Evolutionary conservation across 148 eudicot species (phyloP).

Genomic region (Vaccinium corymbosum): DNA sequence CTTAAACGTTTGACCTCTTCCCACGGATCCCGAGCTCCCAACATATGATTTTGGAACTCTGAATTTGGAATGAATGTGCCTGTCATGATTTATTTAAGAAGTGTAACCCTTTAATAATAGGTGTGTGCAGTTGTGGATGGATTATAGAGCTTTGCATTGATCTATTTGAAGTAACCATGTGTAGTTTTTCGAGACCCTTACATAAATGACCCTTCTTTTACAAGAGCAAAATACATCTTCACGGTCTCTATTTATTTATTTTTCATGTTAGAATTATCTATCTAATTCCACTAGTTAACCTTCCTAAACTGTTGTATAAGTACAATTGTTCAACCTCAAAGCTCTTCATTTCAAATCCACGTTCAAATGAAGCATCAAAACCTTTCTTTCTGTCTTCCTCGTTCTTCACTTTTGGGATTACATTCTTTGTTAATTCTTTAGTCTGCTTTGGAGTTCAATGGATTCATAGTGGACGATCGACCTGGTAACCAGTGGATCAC

Average conservation of each 20-base stretch:
- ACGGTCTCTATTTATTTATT: not conserved
- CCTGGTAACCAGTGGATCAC: constrained; percentile 63
- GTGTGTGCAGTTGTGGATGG: not conserved
- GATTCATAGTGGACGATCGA: constrained; percentile 51
- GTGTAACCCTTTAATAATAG: not conserved
- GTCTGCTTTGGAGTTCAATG: constrained; percentile 46
- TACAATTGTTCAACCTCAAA: not conserved
- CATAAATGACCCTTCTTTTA: not conserved
- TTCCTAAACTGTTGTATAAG: not conserved
- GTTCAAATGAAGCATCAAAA: not conserved
- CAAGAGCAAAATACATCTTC: not conserved
- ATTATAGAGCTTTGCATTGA: not conserved
- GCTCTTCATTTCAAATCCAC: not conserved
- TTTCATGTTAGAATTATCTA: not conserved
- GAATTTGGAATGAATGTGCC: not conserved
- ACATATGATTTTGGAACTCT: not conserved
- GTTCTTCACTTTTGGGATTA: constrained; percentile 12
- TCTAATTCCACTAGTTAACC: not conserved
- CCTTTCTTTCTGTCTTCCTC: not conserved
- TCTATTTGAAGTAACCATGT: not conserved
- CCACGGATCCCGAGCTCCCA: not conserved
- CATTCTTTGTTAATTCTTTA: constrained; percentile 17
- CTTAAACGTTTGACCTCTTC: not conserved
- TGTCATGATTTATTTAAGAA: not conserved
- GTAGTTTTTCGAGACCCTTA: not conserved